Conservation (phyloP, 2,329 filamentous ascomycete genomes). For the Colletotrichum limetticola region DNA sequence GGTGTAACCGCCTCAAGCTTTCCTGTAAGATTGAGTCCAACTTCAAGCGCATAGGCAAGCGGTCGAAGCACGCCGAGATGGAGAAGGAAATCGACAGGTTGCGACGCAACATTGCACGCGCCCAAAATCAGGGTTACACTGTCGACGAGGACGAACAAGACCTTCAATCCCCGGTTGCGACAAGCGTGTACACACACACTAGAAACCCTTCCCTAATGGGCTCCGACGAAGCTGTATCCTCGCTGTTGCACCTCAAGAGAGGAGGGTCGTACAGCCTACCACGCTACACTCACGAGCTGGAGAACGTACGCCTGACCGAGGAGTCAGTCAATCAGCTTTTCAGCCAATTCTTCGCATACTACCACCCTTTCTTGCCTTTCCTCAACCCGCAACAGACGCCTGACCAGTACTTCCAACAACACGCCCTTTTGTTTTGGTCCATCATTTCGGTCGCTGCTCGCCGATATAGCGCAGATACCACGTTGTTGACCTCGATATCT, state of each 20-base stretch:
- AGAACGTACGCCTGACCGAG: conserved; percentile 72
- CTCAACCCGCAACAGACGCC: conserved; percentile 74
- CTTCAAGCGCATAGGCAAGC: conserved; percentile 86
- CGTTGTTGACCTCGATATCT: conserved; percentile 74
- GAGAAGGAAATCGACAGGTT: conserved; percentile 81
- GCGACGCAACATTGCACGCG: conserved; percentile 69
- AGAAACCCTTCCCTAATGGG: conserved; percentile 73
- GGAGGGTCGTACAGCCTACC: conserved; percentile 70
- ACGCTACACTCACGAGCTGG: conserved; percentile 69
- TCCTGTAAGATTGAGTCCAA: conserved; percentile 89
- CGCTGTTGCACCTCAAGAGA: conserved; percentile 73
- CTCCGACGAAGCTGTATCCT: conserved; percentile 75
- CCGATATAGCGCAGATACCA: conserved; percentile 72
- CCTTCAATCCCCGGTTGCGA: conserved; percentile 68
- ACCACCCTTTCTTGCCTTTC: conserved; percentile 83
- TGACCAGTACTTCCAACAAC: conserved; percentile 80
- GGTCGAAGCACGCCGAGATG: conserved; percentile 87
- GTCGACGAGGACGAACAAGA: conserved; percentile 67
- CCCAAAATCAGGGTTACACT: conserved; percentile 67
- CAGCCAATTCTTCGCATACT: conserved; percentile 78
- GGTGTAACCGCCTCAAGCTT: conserved; percentile 82
- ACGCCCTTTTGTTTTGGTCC: conserved; percentile 87
- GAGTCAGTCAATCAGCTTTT: conserved; percentile 74
- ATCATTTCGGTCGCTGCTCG: conserved; percentile 81
- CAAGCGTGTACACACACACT: conserved; percentile 67